Base-by-base conservation (phyloP, 1,139 yeast species). In the Lodderomyces theae region DNA sequence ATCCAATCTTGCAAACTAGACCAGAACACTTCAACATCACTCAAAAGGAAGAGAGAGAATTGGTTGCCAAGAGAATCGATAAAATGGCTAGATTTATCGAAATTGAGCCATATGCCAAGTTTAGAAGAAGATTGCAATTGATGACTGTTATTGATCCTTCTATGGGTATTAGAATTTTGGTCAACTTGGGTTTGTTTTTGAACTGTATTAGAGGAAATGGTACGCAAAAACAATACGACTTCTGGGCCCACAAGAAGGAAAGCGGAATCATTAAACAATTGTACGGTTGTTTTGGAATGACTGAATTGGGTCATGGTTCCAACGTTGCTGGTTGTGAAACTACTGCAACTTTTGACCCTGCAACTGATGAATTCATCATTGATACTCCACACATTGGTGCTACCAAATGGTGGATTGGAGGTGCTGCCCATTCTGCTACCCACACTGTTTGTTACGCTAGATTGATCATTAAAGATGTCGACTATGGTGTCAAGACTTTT, bases 381-480 rank as follows among this genome's bases (percentile, higher is more conserved):
- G 80, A 86, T 60, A 89, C 97, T 18, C 97, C 97, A 6, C 87
- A 87, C 58, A 66, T 86, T 47, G 89, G 92, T 41, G 96, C 96
- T 30, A 87, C 96, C 44, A 89, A 89, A 65, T 89, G 96, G 96
- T 89, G 97, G 97, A 89, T 89, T 56, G 97, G 96, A 41, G 97
- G 97, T 57, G 96, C 96, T 40, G 96, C 96, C 5, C 95, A 87
- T 60, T 83, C 95, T 19, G 85, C 96, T 8, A 86, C 92, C 37
- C 96, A 89, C 64, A 71, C 88, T 19, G 78, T 85, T 28, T 82
- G 79, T 38, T 89, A 82, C 57, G 96, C 96, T 24, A 76, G 96
- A 54, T 74, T 89, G 53, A 77, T 85, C 47, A 90, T 87, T 30
- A 75, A 82, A 43, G 92, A 87, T 35, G 76, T 84, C 62, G 96